Conservation (phyloP, 768 basidiomycete genomes). For the Hygrophorus pudorinus region DNA sequence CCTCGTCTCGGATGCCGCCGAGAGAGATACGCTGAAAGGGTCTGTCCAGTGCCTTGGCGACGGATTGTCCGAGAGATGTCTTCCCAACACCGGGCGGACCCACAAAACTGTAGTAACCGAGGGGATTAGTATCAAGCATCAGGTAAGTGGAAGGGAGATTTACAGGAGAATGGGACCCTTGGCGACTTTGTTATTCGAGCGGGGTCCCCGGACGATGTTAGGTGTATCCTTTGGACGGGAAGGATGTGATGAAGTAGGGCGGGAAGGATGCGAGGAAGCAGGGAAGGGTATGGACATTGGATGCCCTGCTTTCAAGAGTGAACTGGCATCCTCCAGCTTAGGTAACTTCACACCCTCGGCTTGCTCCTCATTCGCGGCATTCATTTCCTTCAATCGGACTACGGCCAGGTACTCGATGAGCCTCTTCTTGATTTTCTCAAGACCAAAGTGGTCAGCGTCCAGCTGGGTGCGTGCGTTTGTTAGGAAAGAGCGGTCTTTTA, state of each 20-base stretch:
- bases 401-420: slow-evolving; percentile 90
- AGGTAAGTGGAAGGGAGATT: slow-evolving; percentile 9
- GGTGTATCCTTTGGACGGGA: not conserved
- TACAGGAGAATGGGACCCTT: slow-evolving; percentile 70
- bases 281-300: too few relatives aligned
- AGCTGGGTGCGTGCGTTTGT: slow-evolving; percentile 66
- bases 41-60: slow-evolving; percentile 72
- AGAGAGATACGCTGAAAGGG: slow-evolving; percentile 91
- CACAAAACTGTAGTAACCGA: slow-evolving; percentile 46
- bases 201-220: not conserved
- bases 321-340: slow-evolving; percentile 5
- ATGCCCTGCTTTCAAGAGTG: too few relatives aligned
- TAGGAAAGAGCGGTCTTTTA: slow-evolving; percentile 44
- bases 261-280: not conserved
- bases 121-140: not conserved
- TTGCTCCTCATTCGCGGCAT: slow-evolving; percentile 25
- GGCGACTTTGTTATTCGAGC: slow-evolving; percentile 30
- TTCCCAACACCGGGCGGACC: slow-evolving; percentile 91
- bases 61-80: slow-evolving; percentile 82
- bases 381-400: slow-evolving; percentile 49
- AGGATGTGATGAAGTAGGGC: not conserved
- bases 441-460: slow-evolving; percentile 84
- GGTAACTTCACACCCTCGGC: slow-evolving; percentile 1
- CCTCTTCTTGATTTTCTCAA: slow-evolving; percentile 88
- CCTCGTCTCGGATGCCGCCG: slow-evolving; percentile 86